Evolutionary conservation across 208 protist genomes (phyloP).

Genomic region (Angomonas deanei): DNA sequence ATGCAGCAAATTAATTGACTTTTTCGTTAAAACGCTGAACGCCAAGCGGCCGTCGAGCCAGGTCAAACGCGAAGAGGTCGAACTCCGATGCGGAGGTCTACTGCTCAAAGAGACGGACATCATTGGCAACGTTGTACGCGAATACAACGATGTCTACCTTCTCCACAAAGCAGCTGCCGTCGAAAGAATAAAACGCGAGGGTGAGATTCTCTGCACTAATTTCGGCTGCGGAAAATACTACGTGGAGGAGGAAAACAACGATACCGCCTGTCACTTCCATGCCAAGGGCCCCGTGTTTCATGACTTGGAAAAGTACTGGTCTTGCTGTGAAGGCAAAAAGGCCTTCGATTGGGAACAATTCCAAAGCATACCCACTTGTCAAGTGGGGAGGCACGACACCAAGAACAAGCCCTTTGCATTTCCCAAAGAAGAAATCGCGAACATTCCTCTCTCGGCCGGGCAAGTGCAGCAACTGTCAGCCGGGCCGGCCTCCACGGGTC

Average conservation of each 20-base stretch:
- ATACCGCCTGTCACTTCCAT: conserved; percentile 61
- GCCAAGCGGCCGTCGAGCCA: conserved; percentile 19
- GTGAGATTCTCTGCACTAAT: conserved; percentile 64
- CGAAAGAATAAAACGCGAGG: conserved; percentile 16
- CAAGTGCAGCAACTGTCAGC: conserved; percentile 15
- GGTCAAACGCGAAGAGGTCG: conserved; percentile 27
- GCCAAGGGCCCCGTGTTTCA: conserved; percentile 71
- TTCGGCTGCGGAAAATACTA: conserved; percentile 75
- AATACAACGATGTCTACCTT: conserved; percentile 77
- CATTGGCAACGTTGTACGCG: conserved; percentile 32
- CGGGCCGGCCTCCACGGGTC: neutral
- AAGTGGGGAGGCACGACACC: conserved; percentile 43
- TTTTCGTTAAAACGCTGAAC: conserved; percentile 34
- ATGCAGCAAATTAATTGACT: conserved; percentile 25
- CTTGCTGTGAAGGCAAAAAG: conserved; percentile 61
- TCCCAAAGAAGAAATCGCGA: conserved; percentile 31
- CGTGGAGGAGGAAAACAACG: conserved; percentile 61
- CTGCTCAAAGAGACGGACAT: conserved; percentile 33
- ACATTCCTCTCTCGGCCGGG: conserved; percentile 31
- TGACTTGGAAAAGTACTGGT: conserved; percentile 81
- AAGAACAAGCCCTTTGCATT: conserved; percentile 46
- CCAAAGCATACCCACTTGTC: conserved; percentile 58
- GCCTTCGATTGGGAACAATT: conserved; percentile 84
- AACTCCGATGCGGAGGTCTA: conserved; percentile 52
- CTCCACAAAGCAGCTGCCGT: conserved; percentile 31